Conservation (phyloP, 2,329 filamentous ascomycete genomes). For the Fusarium tanahbumbuense region DNA sequence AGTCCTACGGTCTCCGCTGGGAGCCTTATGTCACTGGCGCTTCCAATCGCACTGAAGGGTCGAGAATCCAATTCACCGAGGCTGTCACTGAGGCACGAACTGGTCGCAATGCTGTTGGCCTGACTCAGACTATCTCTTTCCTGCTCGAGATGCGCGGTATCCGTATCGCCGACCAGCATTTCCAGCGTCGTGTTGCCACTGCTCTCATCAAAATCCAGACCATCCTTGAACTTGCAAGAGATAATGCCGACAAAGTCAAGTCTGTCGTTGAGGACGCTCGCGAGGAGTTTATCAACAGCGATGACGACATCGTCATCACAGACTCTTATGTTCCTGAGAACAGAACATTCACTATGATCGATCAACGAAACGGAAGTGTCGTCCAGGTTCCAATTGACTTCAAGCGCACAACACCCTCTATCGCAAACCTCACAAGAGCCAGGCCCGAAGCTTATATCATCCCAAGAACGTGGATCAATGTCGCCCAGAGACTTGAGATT, state of each 20-base stretch:
- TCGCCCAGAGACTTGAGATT: not conserved
- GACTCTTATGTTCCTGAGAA: not conserved
- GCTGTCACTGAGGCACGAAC: conserved; percentile 17
- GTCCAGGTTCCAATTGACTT: conserved; percentile 18
- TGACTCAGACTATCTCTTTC: conserved; percentile 15
- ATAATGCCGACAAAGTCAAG: not conserved
- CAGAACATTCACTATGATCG: conserved; percentile 13
- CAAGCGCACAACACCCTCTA: conserved; percentile 4
- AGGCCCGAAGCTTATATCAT: conserved; percentile 19
- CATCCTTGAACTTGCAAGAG: conserved; percentile 9
- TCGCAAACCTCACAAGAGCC: conserved; percentile 10
- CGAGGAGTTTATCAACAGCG: conserved; percentile 13
- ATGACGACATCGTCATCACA: conserved; percentile 8
- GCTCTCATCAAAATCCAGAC: conserved; percentile 20
- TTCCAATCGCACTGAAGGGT: conserved; percentile 6
- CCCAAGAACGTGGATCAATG: conserved; percentile 1
- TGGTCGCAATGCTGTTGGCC: not conserved
- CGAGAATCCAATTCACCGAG: conserved; percentile 1
- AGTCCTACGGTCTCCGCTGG: not conserved
- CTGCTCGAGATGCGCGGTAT: conserved; percentile 16
- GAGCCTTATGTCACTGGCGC: conserved; percentile 17
- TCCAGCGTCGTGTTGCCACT: conserved; percentile 13
- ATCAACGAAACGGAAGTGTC: conserved; percentile 3
- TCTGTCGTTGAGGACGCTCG: conserved; percentile 5
- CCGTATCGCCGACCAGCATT: conserved; percentile 16